phyloP scores from a whole-genome alignment of 2,329 filamentous ascomycete genomes.

The Emericellopsis cladophorae region DNA sequence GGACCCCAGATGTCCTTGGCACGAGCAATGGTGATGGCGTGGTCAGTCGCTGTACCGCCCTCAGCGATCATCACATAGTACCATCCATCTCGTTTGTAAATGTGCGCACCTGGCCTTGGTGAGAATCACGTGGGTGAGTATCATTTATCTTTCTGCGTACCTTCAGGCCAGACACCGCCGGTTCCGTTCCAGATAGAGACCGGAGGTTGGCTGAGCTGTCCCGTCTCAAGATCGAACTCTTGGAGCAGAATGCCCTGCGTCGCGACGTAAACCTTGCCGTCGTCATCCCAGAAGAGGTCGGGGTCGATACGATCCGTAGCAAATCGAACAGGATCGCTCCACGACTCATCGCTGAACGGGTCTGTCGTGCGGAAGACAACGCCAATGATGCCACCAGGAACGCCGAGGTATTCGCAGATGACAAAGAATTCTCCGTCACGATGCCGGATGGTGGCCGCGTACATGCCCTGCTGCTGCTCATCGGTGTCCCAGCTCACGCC shows the following conservation, averaged over 20 bases:
- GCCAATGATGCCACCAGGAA: slow-evolving; percentile 16
- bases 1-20: slow-evolving; percentile 25
- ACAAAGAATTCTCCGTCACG: slow-evolving; percentile 29
- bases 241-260: slow-evolving; percentile 9
- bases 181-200: slow-evolving; percentile 6
- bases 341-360: slow-evolving; percentile 21
- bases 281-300: slow-evolving; percentile 9
- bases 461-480: slow-evolving; percentile 21
- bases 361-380: slow-evolving; percentile 27
- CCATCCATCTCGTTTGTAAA: slow-evolving; percentile 26
- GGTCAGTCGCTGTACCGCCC: slow-evolving; percentile 28
- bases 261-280: slow-evolving; percentile 12
- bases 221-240: slow-evolving; percentile 20
- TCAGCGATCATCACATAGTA: slow-evolving; percentile 37
- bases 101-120: slow-evolving; percentile 20
- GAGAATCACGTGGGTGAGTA: slow-evolving; percentile 21
- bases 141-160: background rate
- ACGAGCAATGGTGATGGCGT: slow-evolving; percentile 29
- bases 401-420: slow-evolving; percentile 13
- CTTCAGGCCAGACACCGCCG: slow-evolving; percentile 10
- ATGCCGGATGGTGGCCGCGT: slow-evolving; percentile 31
- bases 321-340: slow-evolving; percentile 20
- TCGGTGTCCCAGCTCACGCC: slow-evolving; percentile 9
- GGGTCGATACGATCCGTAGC: slow-evolving; percentile 9
- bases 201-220: slow-evolving; percentile 17